These are phyloP conservation scores for Cryptococcus sp. DNA, from an alignment of 1,284 basidiomycete genomes.

Conservation along the genomic window DNA sequence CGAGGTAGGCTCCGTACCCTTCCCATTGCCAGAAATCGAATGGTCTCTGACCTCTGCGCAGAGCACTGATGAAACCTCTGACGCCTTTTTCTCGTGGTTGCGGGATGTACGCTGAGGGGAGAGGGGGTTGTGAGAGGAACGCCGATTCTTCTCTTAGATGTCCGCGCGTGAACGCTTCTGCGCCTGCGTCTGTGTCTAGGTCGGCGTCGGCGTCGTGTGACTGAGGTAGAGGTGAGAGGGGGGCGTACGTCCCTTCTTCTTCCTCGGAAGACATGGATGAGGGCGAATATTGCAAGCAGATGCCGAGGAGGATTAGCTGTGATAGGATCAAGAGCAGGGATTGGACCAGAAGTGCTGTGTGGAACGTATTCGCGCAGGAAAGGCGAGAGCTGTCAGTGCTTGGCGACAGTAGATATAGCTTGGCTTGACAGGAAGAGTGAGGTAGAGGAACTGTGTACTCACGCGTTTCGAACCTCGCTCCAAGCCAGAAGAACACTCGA, in stretches of 20 bases:
- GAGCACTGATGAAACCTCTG: constrained; percentile 3
- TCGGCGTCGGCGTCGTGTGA: constrained; percentile 2
- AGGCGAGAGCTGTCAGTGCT: neutral
- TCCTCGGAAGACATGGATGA: neutral
- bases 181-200: neutral
- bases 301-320: constrained; percentile 56
- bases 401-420: neutral
- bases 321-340: constrained; percentile 56
- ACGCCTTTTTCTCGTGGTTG: neutral
- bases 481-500: constrained; percentile 56
- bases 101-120: neutral
- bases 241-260: constrained; percentile 22
- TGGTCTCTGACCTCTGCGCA: constrained; percentile 33
- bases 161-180: neutral
- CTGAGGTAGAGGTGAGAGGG: constrained; percentile 26
- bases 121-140: constrained; percentile 9
- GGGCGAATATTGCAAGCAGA: constrained; percentile 55
- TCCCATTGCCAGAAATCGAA: constrained; percentile 57
- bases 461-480: constrained; percentile 56
- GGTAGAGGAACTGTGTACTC: constrained; percentile 9
- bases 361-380: neutral
- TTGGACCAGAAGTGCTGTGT: constrained; percentile 53
- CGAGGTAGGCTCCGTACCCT: constrained; percentile 54
- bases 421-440: neutral
- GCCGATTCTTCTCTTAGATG: constrained; percentile 15